Percentiles rank a stretch among this genome's conserved stretches.
Conservation (phyloP, 371 early-diverging fungal species). For the Mucor plumbeus region DNA sequence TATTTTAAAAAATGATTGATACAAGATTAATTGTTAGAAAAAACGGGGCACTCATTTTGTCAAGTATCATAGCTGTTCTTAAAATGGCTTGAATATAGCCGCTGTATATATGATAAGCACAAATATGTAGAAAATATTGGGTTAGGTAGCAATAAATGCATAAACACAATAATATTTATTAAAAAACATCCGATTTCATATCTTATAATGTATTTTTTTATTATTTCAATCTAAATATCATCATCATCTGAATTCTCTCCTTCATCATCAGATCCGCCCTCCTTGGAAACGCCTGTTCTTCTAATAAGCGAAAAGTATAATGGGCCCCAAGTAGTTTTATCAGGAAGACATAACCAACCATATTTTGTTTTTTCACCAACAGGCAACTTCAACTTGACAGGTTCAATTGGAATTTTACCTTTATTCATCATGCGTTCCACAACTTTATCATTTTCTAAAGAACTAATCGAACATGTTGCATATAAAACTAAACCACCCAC, state of each 20-base stretch:
- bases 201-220: no score
- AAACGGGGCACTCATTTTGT: no score
- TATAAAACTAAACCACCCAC: conserved; percentile 71
- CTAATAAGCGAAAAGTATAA: conserved; percentile 58
- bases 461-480: conserved; percentile 75
- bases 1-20: no score
- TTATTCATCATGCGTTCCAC: conserved; percentile 54
- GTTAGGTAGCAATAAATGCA: no score
- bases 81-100: no score
- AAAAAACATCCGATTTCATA: no score
- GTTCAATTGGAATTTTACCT: conserved; percentile 47
- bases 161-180: no score
- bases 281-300: conserved; percentile 43
- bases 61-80: no score
- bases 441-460: conserved; percentile 75
- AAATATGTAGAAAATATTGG: no score
- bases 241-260: conserved; percentile 17
- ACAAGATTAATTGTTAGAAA: no score
- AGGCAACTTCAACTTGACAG: conserved; percentile 45
- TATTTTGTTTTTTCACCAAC: conserved; percentile 63
- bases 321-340: conserved; percentile 65
- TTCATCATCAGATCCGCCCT: conserved; percentile 20
- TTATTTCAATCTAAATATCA: background rate
- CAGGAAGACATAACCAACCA: conserved; percentile 68
- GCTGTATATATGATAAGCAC: no score